Conservation (phyloP, 495 filamentous ascomycete genomes). For the Hypoxylon trugodes region DNA sequence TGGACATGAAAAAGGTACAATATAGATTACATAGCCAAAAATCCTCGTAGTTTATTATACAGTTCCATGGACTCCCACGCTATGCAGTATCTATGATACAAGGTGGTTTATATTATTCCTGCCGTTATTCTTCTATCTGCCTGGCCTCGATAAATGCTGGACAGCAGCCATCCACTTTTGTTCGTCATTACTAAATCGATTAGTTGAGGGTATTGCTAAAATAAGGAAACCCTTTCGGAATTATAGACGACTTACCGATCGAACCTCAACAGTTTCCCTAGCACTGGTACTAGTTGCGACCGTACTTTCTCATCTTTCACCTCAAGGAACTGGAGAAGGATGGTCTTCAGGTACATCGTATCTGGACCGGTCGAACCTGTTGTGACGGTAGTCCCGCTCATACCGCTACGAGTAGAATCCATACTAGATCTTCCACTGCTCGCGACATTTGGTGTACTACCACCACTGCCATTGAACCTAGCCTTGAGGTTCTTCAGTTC, state of each 20-base stretch:
- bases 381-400: slow-evolving; percentile 50
- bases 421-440: slow-evolving; percentile 56
- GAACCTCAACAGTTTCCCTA: slow-evolving; percentile 91
- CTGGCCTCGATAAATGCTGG: slow-evolving; percentile 33
- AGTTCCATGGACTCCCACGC: slow-evolving; percentile 30
- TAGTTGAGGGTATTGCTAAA: slow-evolving; percentile 13
- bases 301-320: slow-evolving; percentile 91
- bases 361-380: slow-evolving; percentile 61
- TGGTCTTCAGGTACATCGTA: slow-evolving; percentile 92
- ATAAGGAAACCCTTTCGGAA: not conserved
- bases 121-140: slow-evolving; percentile 10
- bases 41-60: slow-evolving; percentile 6
- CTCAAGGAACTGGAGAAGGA: slow-evolving; percentile 93
- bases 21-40: not conserved
- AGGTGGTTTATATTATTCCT: not conserved
- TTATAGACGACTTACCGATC: slow-evolving; percentile 70
- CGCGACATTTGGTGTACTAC: slow-evolving; percentile 31
- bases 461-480: slow-evolving; percentile 43
- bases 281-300: slow-evolving; percentile 87
- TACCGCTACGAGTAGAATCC: slow-evolving; percentile 66
- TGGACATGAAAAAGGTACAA: not conserved
- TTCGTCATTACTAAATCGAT: slow-evolving; percentile 35
- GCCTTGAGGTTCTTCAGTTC: slow-evolving; percentile 58
- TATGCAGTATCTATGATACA: slow-evolving; percentile 39
- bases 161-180: slow-evolving; percentile 39